Evolutionary conservation across 2,329 filamentous ascomycete genomes (phyloP).

Genomic region (Phialophora expanda): DNA sequence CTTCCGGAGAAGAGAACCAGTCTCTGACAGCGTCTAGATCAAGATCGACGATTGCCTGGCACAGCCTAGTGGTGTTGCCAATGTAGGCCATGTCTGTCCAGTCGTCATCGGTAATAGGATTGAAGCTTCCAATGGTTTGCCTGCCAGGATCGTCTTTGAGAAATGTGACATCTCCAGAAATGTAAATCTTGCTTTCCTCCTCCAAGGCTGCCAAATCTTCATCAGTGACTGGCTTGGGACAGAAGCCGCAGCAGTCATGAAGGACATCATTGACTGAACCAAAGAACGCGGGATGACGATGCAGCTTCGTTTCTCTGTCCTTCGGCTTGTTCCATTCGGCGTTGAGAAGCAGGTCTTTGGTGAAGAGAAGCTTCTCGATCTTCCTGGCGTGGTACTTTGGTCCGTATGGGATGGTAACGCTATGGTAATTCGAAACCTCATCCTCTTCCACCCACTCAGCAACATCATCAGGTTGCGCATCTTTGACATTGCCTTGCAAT

Average conservation of each 20-base stretch:
- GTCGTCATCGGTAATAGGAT: constrained; percentile 79
- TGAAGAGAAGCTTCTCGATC: constrained; percentile 82
- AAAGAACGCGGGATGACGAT: constrained; percentile 86
- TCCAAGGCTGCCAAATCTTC: constrained; percentile 74
- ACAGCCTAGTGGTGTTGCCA: constrained; percentile 76
- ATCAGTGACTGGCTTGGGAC: constrained; percentile 69
- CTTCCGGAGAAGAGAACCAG: constrained; percentile 70
- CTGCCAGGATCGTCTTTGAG: constrained; percentile 81
- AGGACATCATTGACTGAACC: constrained; percentile 76
- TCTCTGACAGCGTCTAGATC: constrained; percentile 72
- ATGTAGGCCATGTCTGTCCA: constrained; percentile 94
- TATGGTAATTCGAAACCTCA: constrained; percentile 79
- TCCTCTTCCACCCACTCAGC: constrained; percentile 81
- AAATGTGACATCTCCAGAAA: constrained; percentile 75
- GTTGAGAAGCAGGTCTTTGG: constrained; percentile 73
- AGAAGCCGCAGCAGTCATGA: constrained; percentile 80
- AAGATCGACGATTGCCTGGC: constrained; percentile 78
- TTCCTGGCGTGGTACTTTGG: constrained; percentile 50
- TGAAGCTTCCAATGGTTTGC: constrained; percentile 74
- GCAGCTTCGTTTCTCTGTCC: constrained; percentile 75
- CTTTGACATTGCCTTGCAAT: constrained; percentile 75
- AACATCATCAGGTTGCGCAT: constrained; percentile 76
- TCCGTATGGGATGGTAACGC: constrained; percentile 59
- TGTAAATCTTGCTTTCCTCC: constrained; percentile 75
- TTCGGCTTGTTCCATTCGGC: constrained; percentile 83